These are phyloP conservation scores for Nannizzia gypsea DNA, from an alignment of 2,329 filamentous ascomycete species.

Conservation along the genomic window DNA sequence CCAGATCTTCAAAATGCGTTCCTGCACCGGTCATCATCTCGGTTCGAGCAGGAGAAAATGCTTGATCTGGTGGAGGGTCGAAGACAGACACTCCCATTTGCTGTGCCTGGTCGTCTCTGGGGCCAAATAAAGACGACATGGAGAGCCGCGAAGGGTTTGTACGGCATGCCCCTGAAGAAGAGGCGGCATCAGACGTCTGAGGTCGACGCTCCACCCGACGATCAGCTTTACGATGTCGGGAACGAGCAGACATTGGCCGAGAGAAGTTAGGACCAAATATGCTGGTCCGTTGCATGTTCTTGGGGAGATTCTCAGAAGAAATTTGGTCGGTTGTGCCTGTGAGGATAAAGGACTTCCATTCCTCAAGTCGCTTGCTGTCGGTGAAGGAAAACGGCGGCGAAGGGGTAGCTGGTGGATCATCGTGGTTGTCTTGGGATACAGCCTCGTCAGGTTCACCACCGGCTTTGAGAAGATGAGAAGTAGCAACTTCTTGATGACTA, in stretches of 20 bases:
- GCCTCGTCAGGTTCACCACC: neutral
- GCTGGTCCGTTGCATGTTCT: neutral
- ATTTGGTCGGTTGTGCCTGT: neutral
- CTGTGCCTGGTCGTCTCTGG: neutral
- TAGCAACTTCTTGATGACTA: neutral
- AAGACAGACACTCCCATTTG: neutral
- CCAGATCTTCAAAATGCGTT: neutral
- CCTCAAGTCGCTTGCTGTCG: neutral
- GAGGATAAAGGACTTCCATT: conserved; percentile 2
- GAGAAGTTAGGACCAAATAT: conserved; percentile 13
- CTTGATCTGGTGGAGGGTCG: neutral
- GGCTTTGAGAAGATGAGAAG: neutral
- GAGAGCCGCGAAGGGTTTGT: neutral
- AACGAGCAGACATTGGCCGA: conserved; percentile 8
- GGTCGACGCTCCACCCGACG: neutral
- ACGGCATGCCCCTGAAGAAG: neutral
- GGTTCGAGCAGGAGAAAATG: neutral
- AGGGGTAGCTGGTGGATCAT: neutral
- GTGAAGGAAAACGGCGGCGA: neutral
- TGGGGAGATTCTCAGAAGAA: neutral
- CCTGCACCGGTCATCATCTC: neutral
- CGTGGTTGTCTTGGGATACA: neutral
- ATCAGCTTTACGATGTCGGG: neutral
- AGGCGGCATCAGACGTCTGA: neutral
- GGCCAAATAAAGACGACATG: neutral